A percentile compares a stretch with the other conserved stretches of the same genome.
These are phyloP conservation scores for Elymus sibiricus DNA, from an alignment of 176 grass and related monocot genomes.

Conservation along the genomic window DNA sequence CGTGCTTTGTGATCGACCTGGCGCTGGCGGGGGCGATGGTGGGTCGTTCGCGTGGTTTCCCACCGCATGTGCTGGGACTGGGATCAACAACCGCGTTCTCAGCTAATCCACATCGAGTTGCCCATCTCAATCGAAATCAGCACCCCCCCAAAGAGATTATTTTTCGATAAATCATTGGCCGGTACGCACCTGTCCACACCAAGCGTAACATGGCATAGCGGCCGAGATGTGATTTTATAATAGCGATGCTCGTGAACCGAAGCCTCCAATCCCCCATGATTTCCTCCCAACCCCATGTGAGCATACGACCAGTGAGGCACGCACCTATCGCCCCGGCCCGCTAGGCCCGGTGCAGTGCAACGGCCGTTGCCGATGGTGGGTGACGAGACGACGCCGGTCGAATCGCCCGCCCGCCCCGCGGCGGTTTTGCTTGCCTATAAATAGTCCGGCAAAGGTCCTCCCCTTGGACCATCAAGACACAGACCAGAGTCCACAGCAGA, in stretches of 20 bases:
- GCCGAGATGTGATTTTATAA: slow-evolving; percentile 14
- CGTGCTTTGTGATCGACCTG: not conserved
- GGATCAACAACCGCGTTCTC: not conserved
- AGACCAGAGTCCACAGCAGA: slow-evolving; percentile 18
- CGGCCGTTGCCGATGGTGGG: not conserved
- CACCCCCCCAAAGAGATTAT: not conserved
- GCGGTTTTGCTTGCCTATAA: slow-evolving; percentile 10
- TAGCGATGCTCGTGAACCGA: slow-evolving; percentile 9
- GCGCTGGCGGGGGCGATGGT: not conserved
- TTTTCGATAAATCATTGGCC: slow-evolving; percentile 6
- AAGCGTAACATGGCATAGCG: slow-evolving; percentile 13
- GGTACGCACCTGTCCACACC: slow-evolving; percentile 9
- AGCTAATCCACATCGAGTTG: not conserved
- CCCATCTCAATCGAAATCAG: slow-evolving; percentile 6
- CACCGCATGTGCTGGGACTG: slow-evolving; percentile 1
- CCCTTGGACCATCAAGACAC: not conserved
- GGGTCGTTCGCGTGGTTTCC: not conserved
- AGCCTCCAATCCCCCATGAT: slow-evolving; percentile 15
- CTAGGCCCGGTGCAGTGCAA: not conserved
- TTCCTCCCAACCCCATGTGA: slow-evolving; percentile 14
- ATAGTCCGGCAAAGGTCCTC: slow-evolving; percentile 3
- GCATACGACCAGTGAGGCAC: not conserved
- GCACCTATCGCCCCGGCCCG: not conserved
- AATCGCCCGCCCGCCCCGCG: not conserved
- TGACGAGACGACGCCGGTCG: not conserved